Conservation (phyloP, 1,139 yeast genomes). For the Kurtzmaniella quercitrusa region DNA sequence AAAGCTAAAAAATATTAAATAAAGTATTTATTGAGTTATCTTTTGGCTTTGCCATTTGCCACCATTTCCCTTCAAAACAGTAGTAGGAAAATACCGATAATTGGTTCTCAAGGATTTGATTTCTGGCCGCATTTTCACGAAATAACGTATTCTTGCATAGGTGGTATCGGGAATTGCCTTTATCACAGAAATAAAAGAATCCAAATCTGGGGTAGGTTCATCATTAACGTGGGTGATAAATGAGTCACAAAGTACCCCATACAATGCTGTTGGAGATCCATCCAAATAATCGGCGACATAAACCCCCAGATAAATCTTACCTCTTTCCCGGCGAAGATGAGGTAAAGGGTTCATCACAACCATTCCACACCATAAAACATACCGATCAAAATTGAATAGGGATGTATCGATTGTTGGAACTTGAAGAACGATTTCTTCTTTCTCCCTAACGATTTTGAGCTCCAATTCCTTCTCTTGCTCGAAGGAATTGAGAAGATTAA, state of each 20-base stretch:
- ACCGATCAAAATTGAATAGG: constrained; percentile 57
- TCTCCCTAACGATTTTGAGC: constrained; percentile 63
- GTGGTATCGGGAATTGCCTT: constrained; percentile 70
- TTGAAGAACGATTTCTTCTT: constrained; percentile 44
- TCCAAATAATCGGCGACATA: constrained; percentile 68
- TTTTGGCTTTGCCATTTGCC: constrained; percentile 39
- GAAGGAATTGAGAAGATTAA: constrained; percentile 61
- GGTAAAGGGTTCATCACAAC: background rate
- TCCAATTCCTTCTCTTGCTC: constrained; percentile 36
- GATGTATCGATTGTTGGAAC: constrained; percentile 63
- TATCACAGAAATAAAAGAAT: constrained; percentile 60
- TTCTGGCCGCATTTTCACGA: constrained; percentile 80
- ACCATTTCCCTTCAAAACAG: constrained; percentile 52
- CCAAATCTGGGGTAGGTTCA: constrained; percentile 63
- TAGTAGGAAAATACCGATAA: constrained; percentile 88
- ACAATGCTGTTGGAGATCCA: constrained; percentile 86
- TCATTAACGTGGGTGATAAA: constrained; percentile 91
- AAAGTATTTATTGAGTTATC: too few species aligned
- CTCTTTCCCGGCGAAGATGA: background rate
- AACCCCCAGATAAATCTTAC: constrained; percentile 37
- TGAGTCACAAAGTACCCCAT: constrained; percentile 71
- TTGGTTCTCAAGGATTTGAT: constrained; percentile 85
- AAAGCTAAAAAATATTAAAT: too few species aligned
- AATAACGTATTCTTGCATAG: constrained; percentile 75
- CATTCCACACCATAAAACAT: constrained; percentile 64